These are phyloP conservation scores for Stagonosporopsis tanaceti DNA, from an alignment of 2,329 filamentous ascomycete species.

Conservation along the genomic window DNA sequence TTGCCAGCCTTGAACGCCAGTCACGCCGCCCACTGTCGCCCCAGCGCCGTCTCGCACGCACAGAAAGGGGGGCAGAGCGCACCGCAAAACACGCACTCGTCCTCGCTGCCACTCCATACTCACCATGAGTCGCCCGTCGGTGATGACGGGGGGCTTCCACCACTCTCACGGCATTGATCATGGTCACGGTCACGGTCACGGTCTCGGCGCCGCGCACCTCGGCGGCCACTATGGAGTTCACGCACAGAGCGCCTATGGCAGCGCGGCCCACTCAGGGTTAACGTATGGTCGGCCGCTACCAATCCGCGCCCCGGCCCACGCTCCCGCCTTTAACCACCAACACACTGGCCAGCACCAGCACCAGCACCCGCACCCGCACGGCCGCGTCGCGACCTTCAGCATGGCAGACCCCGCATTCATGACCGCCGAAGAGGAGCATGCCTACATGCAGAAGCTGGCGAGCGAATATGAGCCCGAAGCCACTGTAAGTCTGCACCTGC, in stretches of 20 bases:
- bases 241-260: conserved; percentile 36
- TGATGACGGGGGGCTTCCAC: conserved; percentile 40
- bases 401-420: conserved; percentile 51
- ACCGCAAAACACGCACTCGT: conserved; percentile 17
- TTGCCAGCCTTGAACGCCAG: conserved; percentile 33
- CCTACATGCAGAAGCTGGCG: conserved; percentile 68
- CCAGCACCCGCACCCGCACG: conserved; percentile 37
- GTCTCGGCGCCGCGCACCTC: conserved; percentile 15
- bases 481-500: conserved; percentile 55
- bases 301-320: conserved; percentile 51
- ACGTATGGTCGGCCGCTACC: conserved; percentile 53
- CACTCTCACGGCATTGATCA: conserved; percentile 20
- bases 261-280: conserved; percentile 35
- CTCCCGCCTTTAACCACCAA: conserved; percentile 45
- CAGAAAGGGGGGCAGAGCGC: conserved; percentile 20
- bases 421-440: conserved; percentile 62
- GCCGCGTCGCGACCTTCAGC: conserved; percentile 37
- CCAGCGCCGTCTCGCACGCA: conserved; percentile 20
- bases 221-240: conserved; percentile 35
- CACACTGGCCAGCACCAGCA: conserved; percentile 44
- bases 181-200: conserved; percentile 14
- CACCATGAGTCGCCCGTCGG: conserved; percentile 43
- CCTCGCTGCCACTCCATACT: conserved; percentile 4
- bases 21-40: conserved; percentile 34
- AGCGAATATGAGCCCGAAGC: conserved; percentile 67